Evolutionary conservation across 176 grass and related monocot genomes (phyloP), one percentile per base, ranked within the genome.

Genomic region (Rhipidocladum racemiflorum): DNA sequence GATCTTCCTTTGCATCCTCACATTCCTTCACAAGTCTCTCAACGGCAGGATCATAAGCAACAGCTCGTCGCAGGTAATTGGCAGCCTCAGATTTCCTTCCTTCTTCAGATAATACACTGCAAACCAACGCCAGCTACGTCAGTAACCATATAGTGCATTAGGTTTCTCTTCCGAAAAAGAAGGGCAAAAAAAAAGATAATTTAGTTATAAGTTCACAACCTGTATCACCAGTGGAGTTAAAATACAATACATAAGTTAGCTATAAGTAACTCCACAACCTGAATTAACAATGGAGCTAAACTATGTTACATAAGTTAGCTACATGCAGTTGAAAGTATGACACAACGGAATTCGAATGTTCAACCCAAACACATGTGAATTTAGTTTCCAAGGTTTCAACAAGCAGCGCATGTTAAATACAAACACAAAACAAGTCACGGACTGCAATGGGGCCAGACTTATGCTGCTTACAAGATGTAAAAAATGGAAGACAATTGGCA

Each of bases 61-160:
- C 82, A 61, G 73, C 94, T 57, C 80, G 86, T 23, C 59, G 71
- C 55, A 97, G 61, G 46, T 94, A 88, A 59, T 92, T 90, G 17
- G 75, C 64, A 91, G 94, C 94, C 79, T 97, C 94, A 9, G 94
- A 90, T 43, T 78, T 88, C 60, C 89, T 79, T 1, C 92, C 94
- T 87, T 94, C 88, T 61, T 73, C 51, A 69, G 76, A 81, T 54
- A 97, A 44, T 64, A 82, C 89, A 76, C 94, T 97, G 92, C 80
- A 69, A 60, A 44, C 32, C 72, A 68, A 69, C 50, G 34, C 68
- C 1, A 39, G 17, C 15, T 25, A 24, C 9, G 61, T 84, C 36
- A 61, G 75, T 64, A 63, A 77, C 32, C 27, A 36, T 21, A 27
- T 7, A 36, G 16, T n/a, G 40, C 24, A 35, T 40, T 73, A 78